Evolutionary conservation across 345 rosid species (phyloP).

Genomic region (Moringa oleifera): DNA sequence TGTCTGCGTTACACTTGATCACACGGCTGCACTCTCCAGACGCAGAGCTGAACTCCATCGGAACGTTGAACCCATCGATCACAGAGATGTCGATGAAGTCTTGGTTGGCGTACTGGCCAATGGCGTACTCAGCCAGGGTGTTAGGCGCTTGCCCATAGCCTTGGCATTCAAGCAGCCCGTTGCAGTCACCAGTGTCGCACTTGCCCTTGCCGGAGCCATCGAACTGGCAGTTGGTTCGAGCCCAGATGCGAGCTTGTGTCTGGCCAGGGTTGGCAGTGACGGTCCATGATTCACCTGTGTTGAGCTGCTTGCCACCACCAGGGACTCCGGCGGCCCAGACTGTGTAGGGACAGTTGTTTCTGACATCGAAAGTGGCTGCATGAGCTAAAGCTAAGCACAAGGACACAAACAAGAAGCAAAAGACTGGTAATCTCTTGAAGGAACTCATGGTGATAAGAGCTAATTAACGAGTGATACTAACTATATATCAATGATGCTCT

Average conservation of each 20-base stretch:
- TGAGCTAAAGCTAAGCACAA: too few species aligned
- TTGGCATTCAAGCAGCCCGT: slow-evolving; percentile 22
- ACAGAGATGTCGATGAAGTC: slow-evolving; percentile 33
- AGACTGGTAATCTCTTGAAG: too few species aligned
- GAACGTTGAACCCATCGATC: slow-evolving; percentile 31
- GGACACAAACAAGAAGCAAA: too few species aligned
- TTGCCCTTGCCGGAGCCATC: slow-evolving; percentile 23
- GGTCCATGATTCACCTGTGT: slow-evolving; percentile 24
- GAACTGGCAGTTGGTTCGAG: slow-evolving; percentile 23
- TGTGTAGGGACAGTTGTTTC: slow-evolving; percentile 27
- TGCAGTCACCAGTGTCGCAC: slow-evolving; percentile 28
- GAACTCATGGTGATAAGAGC: too few species aligned
- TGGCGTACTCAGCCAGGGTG: slow-evolving; percentile 26
- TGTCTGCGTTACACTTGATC: slow-evolving; percentile 2
- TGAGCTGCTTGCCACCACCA: slow-evolving; percentile 32
- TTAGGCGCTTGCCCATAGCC: slow-evolving; percentile 26
- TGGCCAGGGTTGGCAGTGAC: slow-evolving; percentile 19
- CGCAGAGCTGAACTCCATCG: slow-evolving; percentile 31
- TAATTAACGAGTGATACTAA: too few species aligned
- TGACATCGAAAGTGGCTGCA: slow-evolving; percentile 15
- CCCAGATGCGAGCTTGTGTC: slow-evolving; percentile 25
- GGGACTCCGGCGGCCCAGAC: slow-evolving; percentile 41
- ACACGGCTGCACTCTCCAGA: slow-evolving; percentile 13
- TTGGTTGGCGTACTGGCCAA: slow-evolving; percentile 19
- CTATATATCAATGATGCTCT: too few species aligned